Percentiles rank a stretch among this genome's conserved stretches.
Evolutionary conservation across 495 filamentous ascomycete genomes (phyloP).

Genomic region (Tuber aestivum): DNA sequence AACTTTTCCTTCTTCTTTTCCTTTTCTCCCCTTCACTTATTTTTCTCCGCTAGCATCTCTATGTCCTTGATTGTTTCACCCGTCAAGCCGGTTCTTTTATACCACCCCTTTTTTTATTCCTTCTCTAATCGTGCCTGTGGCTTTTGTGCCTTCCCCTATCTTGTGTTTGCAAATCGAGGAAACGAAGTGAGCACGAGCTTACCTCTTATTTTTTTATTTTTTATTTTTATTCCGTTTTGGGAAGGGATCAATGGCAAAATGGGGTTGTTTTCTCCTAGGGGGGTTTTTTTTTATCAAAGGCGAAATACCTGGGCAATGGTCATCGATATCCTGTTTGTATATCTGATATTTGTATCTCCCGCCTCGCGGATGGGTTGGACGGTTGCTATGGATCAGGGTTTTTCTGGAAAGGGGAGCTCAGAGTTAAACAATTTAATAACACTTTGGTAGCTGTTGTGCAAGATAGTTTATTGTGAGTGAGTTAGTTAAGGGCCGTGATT

Average conservation of each 20-base stretch:
- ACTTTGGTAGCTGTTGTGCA: neutral
- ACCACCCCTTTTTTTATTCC: neutral
- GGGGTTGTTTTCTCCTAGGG: neutral
- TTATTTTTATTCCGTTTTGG: neutral
- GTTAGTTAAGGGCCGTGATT: neutral
- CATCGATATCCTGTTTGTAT: constrained; percentile 3
- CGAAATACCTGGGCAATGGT: neutral
- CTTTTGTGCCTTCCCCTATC: neutral
- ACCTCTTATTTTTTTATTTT: neutral
- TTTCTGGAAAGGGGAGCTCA: constrained; percentile 2
- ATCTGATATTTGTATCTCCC: neutral
- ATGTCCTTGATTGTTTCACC: neutral
- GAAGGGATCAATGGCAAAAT: neutral
- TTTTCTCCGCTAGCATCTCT: neutral
- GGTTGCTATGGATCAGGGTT: neutral
- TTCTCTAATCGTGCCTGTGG: neutral
- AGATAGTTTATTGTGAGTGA: neutral
- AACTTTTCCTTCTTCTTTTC: neutral
- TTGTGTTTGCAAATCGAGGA: neutral
- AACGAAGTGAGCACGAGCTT: neutral
- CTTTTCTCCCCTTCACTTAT: neutral
- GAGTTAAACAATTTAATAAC: constrained; percentile 1
- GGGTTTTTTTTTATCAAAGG: neutral
- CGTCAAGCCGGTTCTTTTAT: neutral
- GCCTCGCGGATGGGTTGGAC: neutral